Percentiles rank a stretch among this genome's conserved stretches.
These are phyloP conservation scores for Oryza meridionalis DNA, from an alignment of 176 grass and related monocot genomes.

Conservation along the genomic window DNA sequence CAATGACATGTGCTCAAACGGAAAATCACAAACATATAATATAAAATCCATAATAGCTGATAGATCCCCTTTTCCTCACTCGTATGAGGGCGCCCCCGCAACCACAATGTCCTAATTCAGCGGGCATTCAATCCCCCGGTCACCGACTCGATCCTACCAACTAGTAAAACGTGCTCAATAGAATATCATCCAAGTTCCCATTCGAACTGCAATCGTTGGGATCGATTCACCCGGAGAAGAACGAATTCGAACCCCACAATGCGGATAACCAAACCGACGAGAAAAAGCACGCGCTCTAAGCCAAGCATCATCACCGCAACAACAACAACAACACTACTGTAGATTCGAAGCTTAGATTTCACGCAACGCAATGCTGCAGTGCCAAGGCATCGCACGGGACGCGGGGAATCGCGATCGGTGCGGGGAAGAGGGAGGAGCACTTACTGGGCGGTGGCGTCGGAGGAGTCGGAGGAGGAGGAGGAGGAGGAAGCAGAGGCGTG, in stretches of 20 bases:
- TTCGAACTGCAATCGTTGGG: neutral
- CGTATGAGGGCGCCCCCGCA: neutral
- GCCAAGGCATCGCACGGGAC: neutral
- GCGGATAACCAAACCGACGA: neutral
- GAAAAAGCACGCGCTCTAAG: neutral
- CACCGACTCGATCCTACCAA: neutral
- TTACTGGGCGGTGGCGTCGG: slow-evolving; percentile 23
- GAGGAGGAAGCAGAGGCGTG: neutral
- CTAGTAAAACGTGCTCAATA: neutral
- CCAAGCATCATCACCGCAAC: neutral
- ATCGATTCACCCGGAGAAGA: neutral
- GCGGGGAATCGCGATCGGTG: neutral
- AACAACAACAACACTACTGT: neutral
- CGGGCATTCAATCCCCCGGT: neutral
- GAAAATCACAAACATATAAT: neutral
- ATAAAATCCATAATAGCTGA: neutral
- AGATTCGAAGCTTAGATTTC: slow-evolving; percentile 29
- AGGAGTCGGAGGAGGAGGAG: neutral
- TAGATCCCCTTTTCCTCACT: neutral
- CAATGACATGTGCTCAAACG: neutral
- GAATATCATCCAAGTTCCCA: neutral
- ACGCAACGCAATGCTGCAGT: slow-evolving; percentile 12
- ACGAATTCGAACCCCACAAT: neutral
- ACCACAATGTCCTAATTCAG: neutral
- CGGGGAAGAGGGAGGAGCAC: neutral